Percentiles rank a stretch among this genome's conserved stretches.
Evolutionary conservation across 2,329 filamentous ascomycete genomes (phyloP).

Genomic region (Fusarium mundagurra): DNA sequence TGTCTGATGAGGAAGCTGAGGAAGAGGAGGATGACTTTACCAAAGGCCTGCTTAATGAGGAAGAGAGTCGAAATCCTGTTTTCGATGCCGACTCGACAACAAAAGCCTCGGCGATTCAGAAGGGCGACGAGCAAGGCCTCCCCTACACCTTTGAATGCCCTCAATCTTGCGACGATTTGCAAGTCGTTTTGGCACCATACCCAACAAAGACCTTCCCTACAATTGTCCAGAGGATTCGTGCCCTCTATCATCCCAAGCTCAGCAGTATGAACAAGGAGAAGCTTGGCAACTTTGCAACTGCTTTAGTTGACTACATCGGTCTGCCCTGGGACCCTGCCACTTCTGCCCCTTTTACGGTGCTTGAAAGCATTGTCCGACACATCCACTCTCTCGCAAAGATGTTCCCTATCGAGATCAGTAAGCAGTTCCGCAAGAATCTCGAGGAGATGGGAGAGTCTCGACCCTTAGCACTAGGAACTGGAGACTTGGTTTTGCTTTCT

Average conservation of each 20-base stretch:
- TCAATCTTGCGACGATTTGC: constrained; percentile 77
- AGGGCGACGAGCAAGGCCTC: constrained; percentile 65
- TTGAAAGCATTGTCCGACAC: constrained; percentile 87
- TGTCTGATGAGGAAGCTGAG: constrained; percentile 53
- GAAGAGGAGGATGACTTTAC: constrained; percentile 69
- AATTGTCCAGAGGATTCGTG: constrained; percentile 88
- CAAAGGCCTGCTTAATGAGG: constrained; percentile 70
- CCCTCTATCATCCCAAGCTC: constrained; percentile 90
- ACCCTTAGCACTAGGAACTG: constrained; percentile 64
- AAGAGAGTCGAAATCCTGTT: constrained; percentile 63
- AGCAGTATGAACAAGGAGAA: constrained; percentile 86
- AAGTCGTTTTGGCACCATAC: constrained; percentile 71
- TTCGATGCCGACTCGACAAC: constrained; percentile 59
- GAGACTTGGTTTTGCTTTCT: constrained; percentile 85
- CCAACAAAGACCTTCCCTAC: constrained; percentile 74
- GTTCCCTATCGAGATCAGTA: constrained; percentile 80
- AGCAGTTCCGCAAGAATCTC: constrained; percentile 80
- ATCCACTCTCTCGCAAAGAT: constrained; percentile 91
- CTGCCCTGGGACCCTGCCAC: constrained; percentile 55
- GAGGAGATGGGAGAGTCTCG: constrained; percentile 60
- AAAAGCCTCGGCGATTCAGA: constrained; percentile 46
- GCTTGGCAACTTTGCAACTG: constrained; percentile 72
- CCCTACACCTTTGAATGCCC: constrained; percentile 91
- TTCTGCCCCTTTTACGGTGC: constrained; percentile 69
- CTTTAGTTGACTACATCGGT: constrained; percentile 71